Conservation (phyloP, 768 basidiomycete genomes). For the Psilocybe tampanensis region DNA sequence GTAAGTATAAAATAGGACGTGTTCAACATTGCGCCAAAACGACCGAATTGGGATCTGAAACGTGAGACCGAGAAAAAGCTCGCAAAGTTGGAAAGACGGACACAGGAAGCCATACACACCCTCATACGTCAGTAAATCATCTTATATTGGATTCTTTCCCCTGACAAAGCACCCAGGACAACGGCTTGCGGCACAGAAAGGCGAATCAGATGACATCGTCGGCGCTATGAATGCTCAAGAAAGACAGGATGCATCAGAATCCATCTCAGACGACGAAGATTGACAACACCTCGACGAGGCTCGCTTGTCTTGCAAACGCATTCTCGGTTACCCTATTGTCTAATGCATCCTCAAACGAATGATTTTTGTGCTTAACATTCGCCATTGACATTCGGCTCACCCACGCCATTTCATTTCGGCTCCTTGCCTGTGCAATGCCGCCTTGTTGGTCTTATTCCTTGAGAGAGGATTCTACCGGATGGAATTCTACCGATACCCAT, state of each 20-base stretch:
- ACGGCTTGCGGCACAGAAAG: slow-evolving; percentile 78
- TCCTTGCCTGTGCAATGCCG: neutral
- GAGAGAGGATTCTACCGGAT: neutral
- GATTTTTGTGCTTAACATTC: neutral
- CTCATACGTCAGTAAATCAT: slow-evolving; percentile 75
- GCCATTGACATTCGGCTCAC: neutral
- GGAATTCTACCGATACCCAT: neutral
- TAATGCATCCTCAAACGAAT: neutral
- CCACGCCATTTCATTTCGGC: neutral
- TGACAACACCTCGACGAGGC: slow-evolving; percentile 29
- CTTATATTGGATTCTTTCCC: slow-evolving; percentile 1
- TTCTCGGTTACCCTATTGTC: slow-evolving; percentile 15
- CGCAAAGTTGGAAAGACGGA: slow-evolving; percentile 86
- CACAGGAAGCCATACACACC: slow-evolving; percentile 89
- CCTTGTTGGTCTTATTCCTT: neutral
- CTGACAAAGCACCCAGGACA: slow-evolving; percentile 53
- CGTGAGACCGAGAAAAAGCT: slow-evolving; percentile 91
- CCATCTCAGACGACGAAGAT: slow-evolving; percentile 66
- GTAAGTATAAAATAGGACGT: slow-evolving; percentile 61
- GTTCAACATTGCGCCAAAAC: slow-evolving; percentile 97
- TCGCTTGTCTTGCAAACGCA: slow-evolving; percentile 14
- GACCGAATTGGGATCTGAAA: slow-evolving; percentile 96
- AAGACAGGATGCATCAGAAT: slow-evolving; percentile 52
- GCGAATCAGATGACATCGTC: slow-evolving; percentile 75
- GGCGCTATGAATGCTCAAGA: slow-evolving; percentile 85